phyloP scores from a whole-genome alignment of 2,329 filamentous ascomycete species.

The Tolypocladium nubicola region DNA sequence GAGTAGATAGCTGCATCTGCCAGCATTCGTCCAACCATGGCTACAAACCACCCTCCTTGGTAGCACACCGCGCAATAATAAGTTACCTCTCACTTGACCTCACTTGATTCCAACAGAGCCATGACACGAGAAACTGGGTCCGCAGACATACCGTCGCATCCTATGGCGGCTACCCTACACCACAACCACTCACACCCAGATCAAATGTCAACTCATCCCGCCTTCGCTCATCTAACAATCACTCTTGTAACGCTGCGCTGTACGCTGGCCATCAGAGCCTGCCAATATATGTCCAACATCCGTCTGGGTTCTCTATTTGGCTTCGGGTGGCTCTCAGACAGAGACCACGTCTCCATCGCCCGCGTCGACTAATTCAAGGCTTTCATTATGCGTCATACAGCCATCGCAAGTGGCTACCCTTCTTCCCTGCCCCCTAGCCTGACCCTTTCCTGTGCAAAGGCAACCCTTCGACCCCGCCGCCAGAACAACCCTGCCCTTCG shows the following conservation, averaged over 20 bases:
- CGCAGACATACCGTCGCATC: too few relatives aligned
- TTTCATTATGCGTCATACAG: constrained; percentile 3
- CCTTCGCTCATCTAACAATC: neutral
- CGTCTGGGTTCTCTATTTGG: neutral
- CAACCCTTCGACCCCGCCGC: constrained; percentile 1
- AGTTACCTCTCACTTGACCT: too few relatives aligned
- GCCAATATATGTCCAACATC: neutral
- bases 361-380: constrained; percentile 1
- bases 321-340: neutral
- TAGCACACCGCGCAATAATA: neutral
- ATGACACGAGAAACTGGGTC: too few relatives aligned
- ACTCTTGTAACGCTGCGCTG: neutral
- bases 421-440: neutral
- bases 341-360: neutral
- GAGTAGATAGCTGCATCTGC: too few relatives aligned
- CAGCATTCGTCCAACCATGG: too few relatives aligned
- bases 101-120: neutral
- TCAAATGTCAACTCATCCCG: neutral
- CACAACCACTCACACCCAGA: neutral
- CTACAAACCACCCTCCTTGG: neutral
- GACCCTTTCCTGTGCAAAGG: neutral
- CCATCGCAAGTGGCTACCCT: neutral
- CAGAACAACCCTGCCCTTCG: neutral
- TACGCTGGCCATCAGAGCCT: neutral
- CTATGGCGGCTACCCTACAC: neutral